Evolutionary conservation across 139 green algal genomes (phyloP), one percentile per base, ranked within the genome.

Genomic region (Chlorella sp.): DNA sequence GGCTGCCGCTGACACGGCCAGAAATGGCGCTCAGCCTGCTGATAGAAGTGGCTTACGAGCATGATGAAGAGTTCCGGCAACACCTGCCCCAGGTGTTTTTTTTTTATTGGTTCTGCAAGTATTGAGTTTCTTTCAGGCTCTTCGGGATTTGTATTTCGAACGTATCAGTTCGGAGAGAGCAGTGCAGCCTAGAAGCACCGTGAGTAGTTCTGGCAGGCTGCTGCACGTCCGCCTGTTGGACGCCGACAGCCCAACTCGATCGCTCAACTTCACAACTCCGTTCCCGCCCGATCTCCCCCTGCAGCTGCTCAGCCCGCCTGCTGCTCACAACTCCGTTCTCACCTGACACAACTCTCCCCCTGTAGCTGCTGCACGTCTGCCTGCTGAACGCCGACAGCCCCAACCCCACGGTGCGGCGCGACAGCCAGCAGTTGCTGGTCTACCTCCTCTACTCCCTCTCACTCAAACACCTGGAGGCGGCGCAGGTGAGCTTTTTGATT

Each of bases 11-110:
- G 39, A 91, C 93, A 12, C 83, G 95, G n/a, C 93, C 97, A 24
- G 96, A 99, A 94, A 91, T 99, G 48, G 95, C 96, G 30, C 91
- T 99, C 86, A 98, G 97, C 88, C 93, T 99, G 83, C 94, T 98
- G 32, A 90, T 90, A 1, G 97, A 99, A 93, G 93, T 99, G 53
- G 96, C 96, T 0, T 98, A 96, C 64, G 97, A 99, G 90, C 97
- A 98, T 78, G 95, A 97, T 32, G 97, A 97, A 83, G 96, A 98
- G 86, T 94, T 99, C 69, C 91, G 93, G 3, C 89, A 85, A 18
- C 97, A 99, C 91, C 89, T 80, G 18, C 24, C 48, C 30, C 81
- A 40, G 71, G 26, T 76, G 68, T 18, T n/a, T 34, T 1, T n/a
- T n/a, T n/a, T n/a, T n/a, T n/a, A n/a, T n/a, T n/a, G n/a, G n/a